Evolutionary conservation across 352 stramenopile species (phyloP), one percentile per base, ranked within the genome.

Genomic region (Saprolegnia diclina): DNA sequence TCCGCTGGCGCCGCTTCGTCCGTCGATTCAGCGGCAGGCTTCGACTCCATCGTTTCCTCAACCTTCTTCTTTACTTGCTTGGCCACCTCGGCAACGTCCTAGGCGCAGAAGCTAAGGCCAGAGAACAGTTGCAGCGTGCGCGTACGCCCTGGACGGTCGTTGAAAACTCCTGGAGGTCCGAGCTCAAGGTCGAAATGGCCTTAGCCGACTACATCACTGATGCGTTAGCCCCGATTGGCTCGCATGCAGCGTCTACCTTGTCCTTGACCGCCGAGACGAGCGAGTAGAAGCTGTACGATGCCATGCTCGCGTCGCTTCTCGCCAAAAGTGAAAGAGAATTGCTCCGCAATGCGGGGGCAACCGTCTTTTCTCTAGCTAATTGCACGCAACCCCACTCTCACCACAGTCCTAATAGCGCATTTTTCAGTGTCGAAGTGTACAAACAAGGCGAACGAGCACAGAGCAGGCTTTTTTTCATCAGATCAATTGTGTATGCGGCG

Each of bases 121-220:
- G 38, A 44, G 11, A 54, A 53, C 44, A 4, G 14, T 13, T 29
- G 13, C 29, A 5, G 21, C 14, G 4, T 13, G n/a, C 38, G 9
- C 63, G 18, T 38, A 79, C 78, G 66, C 88, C 82, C 66, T 89
- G 82, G 21, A 91, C 77, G 57, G 88, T 86, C 32, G 81, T 65
- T 38, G 76, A 78, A 38, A 91, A 91, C 32, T 91, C 82, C 71
- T 86, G 82, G 21, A 91, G 65, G 62, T 91, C 82, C 10, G 82
- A 84, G 63, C 78, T 89, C 42, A 91, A 71, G n/a, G 79, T 91
- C 65, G 74, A 80, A 69, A 91, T 84, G 53, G 82, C 82, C 70
- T 91, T 79, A 18, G 81, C 79, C 48, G 82, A 91, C 78, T 85
- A 56, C n/a, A 52, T 3, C 56, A 18, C 14, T 45, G n/a, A 24